A percentile compares a stretch with the other conserved stretches of the same genome.
phyloP scores from a whole-genome alignment of 345 rosid species.

The Ricinus communis region DNA sequence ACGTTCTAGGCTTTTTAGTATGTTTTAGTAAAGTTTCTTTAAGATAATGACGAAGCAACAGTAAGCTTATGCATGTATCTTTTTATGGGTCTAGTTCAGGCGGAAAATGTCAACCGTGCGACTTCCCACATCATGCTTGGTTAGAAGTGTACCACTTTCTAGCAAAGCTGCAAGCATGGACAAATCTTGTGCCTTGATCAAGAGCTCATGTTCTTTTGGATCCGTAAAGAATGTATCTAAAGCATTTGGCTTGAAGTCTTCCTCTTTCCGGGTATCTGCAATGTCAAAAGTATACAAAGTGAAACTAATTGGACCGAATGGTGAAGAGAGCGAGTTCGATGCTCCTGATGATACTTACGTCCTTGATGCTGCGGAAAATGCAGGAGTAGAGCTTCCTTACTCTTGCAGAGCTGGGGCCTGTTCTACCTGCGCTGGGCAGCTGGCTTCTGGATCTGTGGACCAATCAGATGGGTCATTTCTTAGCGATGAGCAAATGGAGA shows the following conservation, averaged over 20 bases:
- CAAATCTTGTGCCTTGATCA: conserved; percentile 16
- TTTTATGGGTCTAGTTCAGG: conserved; percentile 16
- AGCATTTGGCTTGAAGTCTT: conserved; percentile 38
- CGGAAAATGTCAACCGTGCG: conserved; percentile 38
- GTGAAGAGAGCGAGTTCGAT: conserved; percentile 26
- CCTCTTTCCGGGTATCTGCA: conserved; percentile 38
- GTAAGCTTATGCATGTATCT: neutral
- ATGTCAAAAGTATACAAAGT: conserved; percentile 26
- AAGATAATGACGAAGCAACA: neutral
- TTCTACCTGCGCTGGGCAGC: conserved; percentile 33
- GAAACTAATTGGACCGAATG: conserved; percentile 26
- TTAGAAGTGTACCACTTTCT: conserved; percentile 19
- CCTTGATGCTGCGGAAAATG: conserved; percentile 30
- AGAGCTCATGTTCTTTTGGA: conserved; percentile 24
- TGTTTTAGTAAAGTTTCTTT: neutral
- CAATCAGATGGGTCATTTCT: conserved; percentile 32
- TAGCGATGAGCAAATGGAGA: conserved; percentile 22
- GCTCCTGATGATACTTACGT: conserved; percentile 28
- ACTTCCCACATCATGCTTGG: conserved; percentile 34
- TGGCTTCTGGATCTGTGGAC: conserved; percentile 19
- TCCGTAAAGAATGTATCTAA: conserved; percentile 27
- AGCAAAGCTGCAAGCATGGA: neutral
- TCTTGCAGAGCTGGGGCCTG: conserved; percentile 35
- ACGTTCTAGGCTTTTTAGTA: neutral
- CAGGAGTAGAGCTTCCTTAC: conserved; percentile 32